Evolutionary conservation across 176 grass and related monocot genomes (phyloP).

Genomic region (Lolium rigidum): DNA sequence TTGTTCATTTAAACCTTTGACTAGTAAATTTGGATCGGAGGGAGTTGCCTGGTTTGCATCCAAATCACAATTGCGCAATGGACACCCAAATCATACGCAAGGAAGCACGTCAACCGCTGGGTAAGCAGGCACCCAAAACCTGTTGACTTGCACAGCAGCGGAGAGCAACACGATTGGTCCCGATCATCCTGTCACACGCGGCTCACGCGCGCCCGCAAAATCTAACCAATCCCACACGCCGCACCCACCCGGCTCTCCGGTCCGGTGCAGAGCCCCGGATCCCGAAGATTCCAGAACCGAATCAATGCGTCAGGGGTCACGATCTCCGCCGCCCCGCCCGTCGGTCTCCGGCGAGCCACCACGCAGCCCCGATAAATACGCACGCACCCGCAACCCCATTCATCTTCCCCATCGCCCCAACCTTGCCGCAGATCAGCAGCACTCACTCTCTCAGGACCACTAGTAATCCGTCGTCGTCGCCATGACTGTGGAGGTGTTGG

Average conservation of each 20-base stretch:
- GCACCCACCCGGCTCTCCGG: not conserved
- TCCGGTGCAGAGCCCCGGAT: not conserved
- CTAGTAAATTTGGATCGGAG: no score
- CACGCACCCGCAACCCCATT: not conserved
- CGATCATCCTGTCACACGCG: not conserved
- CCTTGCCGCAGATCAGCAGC: not conserved
- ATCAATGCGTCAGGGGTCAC: not conserved
- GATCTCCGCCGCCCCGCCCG: not conserved
- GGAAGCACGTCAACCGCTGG: no score
- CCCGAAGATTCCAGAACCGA: not conserved
- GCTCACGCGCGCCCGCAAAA: not conserved
- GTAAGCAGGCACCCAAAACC: no score
- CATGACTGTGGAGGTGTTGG: constrained; percentile 70
- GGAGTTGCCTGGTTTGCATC: no score
- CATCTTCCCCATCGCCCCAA: not conserved
- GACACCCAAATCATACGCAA: no score
- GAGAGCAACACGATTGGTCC: not conserved
- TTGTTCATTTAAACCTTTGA: no score
- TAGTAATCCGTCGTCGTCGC: not conserved
- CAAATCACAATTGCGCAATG: no score
- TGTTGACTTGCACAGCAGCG: not conserved
- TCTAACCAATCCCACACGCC: not conserved
- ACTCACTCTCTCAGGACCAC: not conserved
- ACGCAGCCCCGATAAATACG: not conserved
- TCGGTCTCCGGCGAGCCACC: not conserved